Evolutionary conservation across 805 yeast genomes (phyloP), one percentile per base, ranked within the genome.

Genomic region (Priceomyces carsonii): DNA sequence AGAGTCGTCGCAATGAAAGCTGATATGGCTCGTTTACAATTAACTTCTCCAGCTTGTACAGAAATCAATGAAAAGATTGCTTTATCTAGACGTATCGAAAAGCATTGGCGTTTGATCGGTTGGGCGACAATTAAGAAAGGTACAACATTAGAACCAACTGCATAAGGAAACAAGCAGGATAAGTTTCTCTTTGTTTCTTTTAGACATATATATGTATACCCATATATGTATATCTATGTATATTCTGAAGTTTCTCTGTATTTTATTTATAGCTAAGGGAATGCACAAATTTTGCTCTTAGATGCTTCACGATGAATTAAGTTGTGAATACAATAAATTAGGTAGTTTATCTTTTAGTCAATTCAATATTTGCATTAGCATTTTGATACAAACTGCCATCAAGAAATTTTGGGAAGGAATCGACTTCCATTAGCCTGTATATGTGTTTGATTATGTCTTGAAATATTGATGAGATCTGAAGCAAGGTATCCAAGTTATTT

Each of bases 101-200:
- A 91, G 80, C 99, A 93, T 68, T 93, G 97, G 96, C 93, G 99
- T 78, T 77, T 93, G 63, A 93, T 93, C 71, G 99, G 99, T 55
- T 93, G 99, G 99, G 99, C 99, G 53, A 89, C 96, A 33, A 91
- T 90, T 63, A 85, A 85, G 70, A 88, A 86, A 69, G 96, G 96
- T 69, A 83, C 90, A 42, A 82, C 90, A 39, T 76, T 85, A 61
- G 95, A 85, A 58, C 93, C 93, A 51, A 69, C 80, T 52, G 74
- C 74, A 52, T 74, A 59, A 29, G 19, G 24, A 19, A n/a, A n/a
- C n/a, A n/a, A n/a, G n/a, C n/a, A n/a, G n/a, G n/a, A n/a, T n/a
- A n/a, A n/a, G n/a, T 35, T 31, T 30, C 30, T 30, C 21, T 30
- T 17, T 31, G 26, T 30, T 23, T 30, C 24, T 19, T 18, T 26